A percentile compares a stretch with the other conserved stretches of the same genome.
Conservation (phyloP, 371 early-diverging fungal genomes). For the Mortierella sp. region DNA sequence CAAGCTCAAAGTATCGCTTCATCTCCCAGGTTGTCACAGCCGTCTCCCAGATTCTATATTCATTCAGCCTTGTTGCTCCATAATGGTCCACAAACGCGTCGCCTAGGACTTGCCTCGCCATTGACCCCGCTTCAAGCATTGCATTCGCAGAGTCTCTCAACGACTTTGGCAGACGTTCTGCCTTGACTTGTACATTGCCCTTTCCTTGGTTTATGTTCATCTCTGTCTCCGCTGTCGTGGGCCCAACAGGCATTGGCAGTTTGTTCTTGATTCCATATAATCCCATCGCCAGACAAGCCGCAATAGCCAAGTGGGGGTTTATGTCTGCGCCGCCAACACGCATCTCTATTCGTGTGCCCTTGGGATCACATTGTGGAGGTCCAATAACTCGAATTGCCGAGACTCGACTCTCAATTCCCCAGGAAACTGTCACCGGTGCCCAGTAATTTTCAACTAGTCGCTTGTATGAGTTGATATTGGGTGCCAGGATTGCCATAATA, state of each 20-base stretch:
- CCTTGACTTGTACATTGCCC: conserved; percentile 29
- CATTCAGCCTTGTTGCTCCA: conserved; percentile 80
- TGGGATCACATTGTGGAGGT: conserved; percentile 75
- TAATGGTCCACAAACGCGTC: conserved; percentile 86
- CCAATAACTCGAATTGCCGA: conserved; percentile 83
- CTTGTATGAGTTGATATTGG: conserved; percentile 90
- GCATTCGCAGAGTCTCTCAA: conserved; percentile 77
- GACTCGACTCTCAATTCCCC: conserved; percentile 85
- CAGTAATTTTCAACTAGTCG: conserved; percentile 87
- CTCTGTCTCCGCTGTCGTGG: conserved; percentile 41
- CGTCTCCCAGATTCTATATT: conserved; percentile 79
- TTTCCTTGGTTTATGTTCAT: conserved; percentile 12
- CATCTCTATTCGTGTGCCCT: conserved; percentile 81
- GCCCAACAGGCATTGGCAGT: conserved; percentile 63
- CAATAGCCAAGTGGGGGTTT: conserved; percentile 85
- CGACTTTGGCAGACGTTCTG: conserved; percentile 70
- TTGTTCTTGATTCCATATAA: conserved; percentile 79
- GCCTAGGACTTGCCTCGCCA: conserved; percentile 82
- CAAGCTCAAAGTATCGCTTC: conserved; percentile 78
- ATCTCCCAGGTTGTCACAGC: conserved; percentile 86
- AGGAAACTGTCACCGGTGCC: conserved; percentile 87
- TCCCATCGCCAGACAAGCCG: conserved; percentile 82
- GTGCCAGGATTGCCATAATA: conserved; percentile 82
- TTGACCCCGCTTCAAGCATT: conserved; percentile 73
- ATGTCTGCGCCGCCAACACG: conserved; percentile 89